A percentile compares a stretch with the other conserved stretches of the same genome.
phyloP scores from a whole-genome alignment of 1,139 yeast genomes.

The Sugiyamaella japonica region DNA sequence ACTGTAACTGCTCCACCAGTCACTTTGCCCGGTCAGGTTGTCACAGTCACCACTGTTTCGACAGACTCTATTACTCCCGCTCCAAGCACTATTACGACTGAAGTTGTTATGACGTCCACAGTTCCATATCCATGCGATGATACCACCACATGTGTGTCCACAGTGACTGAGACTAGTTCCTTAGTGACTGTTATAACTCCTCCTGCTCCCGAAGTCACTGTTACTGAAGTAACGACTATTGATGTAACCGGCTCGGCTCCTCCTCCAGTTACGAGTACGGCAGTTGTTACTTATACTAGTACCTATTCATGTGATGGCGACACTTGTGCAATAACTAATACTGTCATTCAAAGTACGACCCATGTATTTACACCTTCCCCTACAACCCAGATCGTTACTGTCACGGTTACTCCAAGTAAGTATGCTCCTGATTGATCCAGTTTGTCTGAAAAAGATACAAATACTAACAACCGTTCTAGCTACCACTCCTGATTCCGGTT shows the following conservation, averaged over 20 bases:
- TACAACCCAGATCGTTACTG: conserved; percentile 17
- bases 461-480: conserved; percentile 5
- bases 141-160: conserved; percentile 21
- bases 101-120: conserved; percentile 18
- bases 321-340: conserved; percentile 19
- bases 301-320: conserved; percentile 17
- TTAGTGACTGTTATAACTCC: conserved; percentile 20
- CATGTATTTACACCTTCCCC: conserved; percentile 18
- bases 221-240: conserved; percentile 16
- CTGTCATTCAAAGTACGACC: conserved; percentile 16
- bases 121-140: conserved; percentile 20
- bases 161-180: conserved; percentile 17
- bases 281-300: conserved; percentile 18
- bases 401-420: conserved; percentile 16
- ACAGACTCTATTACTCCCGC: conserved; percentile 18
- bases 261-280: conserved; percentile 20
- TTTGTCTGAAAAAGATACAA: not conserved
- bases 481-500: not conserved
- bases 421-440: too few species aligned
- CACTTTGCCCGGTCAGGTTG: conserved; percentile 16
- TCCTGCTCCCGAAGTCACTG: conserved; percentile 15
- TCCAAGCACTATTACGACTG: conserved; percentile 20
- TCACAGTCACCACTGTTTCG: conserved; percentile 19
- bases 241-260: conserved; percentile 22
- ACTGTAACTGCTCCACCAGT: conserved; percentile 22